Evolutionary conservation across 2,329 filamentous ascomycete species (phyloP).

Genomic region (Colletotrichum sp.): DNA sequence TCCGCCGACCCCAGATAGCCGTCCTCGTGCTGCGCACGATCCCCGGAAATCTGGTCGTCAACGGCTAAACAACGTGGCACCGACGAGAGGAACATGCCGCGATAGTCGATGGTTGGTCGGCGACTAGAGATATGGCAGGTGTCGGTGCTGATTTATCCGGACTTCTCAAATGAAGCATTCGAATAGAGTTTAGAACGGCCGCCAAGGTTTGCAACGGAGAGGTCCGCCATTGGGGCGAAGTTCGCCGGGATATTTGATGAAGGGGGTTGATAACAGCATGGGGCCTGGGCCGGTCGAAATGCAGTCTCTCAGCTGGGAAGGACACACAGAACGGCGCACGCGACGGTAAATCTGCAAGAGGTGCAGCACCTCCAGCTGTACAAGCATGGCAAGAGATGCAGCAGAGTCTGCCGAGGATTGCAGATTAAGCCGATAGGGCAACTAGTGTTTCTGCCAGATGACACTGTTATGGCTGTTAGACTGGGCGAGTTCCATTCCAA

Average conservation of each 20-base stretch:
- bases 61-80: not conserved
- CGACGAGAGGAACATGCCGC: not conserved
- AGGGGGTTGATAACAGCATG: not conserved
- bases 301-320: not conserved
- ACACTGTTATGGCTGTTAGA: not conserved
- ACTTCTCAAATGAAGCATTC: not conserved
- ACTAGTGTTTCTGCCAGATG: not conserved
- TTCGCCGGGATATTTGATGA: constrained; percentile 8
- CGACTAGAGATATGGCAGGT: not conserved
- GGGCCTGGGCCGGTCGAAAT: constrained; percentile 14
- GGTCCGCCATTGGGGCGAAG: constrained; percentile 4
- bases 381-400: not conserved
- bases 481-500: constrained; percentile 1
- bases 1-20: not conserved
- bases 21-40: not conserved
- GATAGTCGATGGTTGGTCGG: not conserved
- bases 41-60: not conserved
- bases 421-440: not conserved
- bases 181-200: not conserved
- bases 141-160: not conserved
- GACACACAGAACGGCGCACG: not conserved
- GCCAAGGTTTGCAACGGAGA: not conserved
- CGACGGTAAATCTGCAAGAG: constrained; percentile 4
- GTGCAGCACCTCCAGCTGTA: constrained; percentile 4
- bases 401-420: not conserved